phyloP scores from a whole-genome alignment of 768 basidiomycete species.

The Calvatia gigantea region DNA sequence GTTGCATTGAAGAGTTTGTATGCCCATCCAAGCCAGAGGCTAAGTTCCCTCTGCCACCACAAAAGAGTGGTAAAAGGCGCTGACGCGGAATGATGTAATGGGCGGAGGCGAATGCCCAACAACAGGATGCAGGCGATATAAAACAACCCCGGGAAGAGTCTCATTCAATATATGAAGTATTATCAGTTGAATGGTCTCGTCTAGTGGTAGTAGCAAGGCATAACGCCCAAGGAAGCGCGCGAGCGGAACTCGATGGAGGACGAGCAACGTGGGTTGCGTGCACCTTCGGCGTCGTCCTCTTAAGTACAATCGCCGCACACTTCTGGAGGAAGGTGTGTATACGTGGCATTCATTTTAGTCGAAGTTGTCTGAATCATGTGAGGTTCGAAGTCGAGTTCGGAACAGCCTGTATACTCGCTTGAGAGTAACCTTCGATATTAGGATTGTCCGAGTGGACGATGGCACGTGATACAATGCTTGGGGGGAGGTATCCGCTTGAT shows the following conservation, averaged over 20 bases:
- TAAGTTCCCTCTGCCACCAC: conserved; percentile 6
- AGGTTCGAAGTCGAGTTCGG: neutral
- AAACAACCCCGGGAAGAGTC: conserved; percentile 15
- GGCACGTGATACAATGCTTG: neutral
- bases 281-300: neutral
- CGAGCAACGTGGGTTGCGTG: neutral
- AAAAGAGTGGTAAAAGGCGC: neutral
- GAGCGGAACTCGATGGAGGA: neutral
- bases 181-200: neutral
- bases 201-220: neutral
- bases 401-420: neutral
- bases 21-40: conserved; percentile 2
- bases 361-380: neutral
- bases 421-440: too few relatives aligned
- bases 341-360: neutral
- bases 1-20: neutral
- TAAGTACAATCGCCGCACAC: neutral
- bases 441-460: too few relatives aligned
- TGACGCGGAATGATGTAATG: conserved; percentile 5
- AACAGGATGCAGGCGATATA: conserved; percentile 17
- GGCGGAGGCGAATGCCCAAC: conserved; percentile 14
- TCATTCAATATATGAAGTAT: conserved; percentile 9
- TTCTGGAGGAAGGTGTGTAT: neutral
- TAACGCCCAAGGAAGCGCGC: neutral
- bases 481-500: neutral